Percentiles rank a stretch among this genome's conserved stretches.
Conservation (phyloP, 2,329 filamentous ascomycete species). For the Aspergillus felis region DNA sequence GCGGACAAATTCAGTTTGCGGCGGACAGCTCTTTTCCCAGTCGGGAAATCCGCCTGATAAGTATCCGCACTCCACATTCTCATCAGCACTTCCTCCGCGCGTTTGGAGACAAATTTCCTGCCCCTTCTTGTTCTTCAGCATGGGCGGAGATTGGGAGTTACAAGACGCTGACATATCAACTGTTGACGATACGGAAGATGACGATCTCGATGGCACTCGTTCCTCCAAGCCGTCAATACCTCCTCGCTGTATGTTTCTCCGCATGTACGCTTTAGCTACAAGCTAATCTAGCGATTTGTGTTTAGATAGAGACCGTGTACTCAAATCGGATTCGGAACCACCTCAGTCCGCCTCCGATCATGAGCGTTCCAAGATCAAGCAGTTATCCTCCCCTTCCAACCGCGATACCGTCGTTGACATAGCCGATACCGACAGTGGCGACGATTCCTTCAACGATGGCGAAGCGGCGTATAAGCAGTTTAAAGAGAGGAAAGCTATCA, state of each 20-base stretch:
- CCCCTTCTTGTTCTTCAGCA: constrained; percentile 13
- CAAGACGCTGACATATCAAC: constrained; percentile 23
- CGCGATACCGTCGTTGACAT: constrained; percentile 20
- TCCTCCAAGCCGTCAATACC: constrained; percentile 5
- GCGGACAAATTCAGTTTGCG: constrained; percentile 7
- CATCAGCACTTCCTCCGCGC: not conserved
- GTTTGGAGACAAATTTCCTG: not conserved
- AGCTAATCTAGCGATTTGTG: constrained; percentile 16
- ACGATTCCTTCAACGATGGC: constrained; percentile 36
- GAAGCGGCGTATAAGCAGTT: constrained; percentile 57
- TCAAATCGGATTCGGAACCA: not conserved
- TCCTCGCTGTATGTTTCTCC: constrained; percentile 8
- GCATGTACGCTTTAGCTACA: not conserved
- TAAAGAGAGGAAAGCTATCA: constrained; percentile 55
- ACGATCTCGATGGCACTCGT: constrained; percentile 43
- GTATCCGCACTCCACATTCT: constrained; percentile 7
- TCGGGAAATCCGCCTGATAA: constrained; percentile 12
- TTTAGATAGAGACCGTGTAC: constrained; percentile 1
- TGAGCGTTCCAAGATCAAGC: constrained; percentile 1
- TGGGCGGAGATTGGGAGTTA: constrained; percentile 24
- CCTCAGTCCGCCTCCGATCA: not conserved
- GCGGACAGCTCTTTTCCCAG: constrained; percentile 20
- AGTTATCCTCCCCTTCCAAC: constrained; percentile 8
- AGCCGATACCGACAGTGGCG: constrained; percentile 23
- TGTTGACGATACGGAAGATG: constrained; percentile 30